A percentile compares a stretch with the other conserved stretches of the same genome.
phyloP scores from a whole-genome alignment of 257 asterid genomes.

The Knoxia roxburghii region DNA sequence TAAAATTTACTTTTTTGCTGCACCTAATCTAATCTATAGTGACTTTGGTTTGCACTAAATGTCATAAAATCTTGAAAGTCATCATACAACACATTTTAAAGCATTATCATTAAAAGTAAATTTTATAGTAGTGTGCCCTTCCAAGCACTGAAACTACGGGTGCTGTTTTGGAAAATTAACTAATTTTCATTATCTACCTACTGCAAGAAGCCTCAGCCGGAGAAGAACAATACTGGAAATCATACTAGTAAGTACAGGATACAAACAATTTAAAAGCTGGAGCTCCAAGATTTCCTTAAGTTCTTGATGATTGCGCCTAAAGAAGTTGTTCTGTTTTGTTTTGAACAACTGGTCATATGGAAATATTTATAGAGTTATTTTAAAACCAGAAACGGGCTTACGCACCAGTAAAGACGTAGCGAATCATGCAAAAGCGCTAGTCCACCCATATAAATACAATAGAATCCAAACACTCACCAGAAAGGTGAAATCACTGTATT shows the following conservation, averaged over 20 bases:
- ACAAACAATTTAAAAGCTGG: not conserved
- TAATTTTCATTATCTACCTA: not conserved
- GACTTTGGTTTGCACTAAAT: too few species aligned
- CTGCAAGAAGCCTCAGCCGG: not conserved
- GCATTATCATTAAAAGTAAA: too few species aligned
- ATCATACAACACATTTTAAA: too few species aligned
- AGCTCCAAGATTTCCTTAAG: not conserved
- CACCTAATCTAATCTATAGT: too few species aligned
- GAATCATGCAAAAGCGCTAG: constrained; percentile 66
- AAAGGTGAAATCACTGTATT: constrained; percentile 66
- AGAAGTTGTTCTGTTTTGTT: not conserved
- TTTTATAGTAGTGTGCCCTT: too few species aligned
- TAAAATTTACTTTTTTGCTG: too few species aligned
- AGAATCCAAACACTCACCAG: constrained; percentile 96
- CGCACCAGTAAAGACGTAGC: constrained; percentile 88
- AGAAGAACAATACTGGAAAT: not conserved
- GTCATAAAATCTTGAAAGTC: too few species aligned
- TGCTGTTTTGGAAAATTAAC: not conserved
- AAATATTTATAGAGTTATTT: not conserved
- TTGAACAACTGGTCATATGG: not conserved
- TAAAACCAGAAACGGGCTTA: constrained; percentile 14
- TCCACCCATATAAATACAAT: constrained; percentile 78
- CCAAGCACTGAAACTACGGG: not conserved
- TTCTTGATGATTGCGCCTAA: not conserved
- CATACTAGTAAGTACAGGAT: not conserved